Evolutionary conservation across 2,329 filamentous ascomycete species (phyloP).

Genomic region (Davidsoniella australis): DNA sequence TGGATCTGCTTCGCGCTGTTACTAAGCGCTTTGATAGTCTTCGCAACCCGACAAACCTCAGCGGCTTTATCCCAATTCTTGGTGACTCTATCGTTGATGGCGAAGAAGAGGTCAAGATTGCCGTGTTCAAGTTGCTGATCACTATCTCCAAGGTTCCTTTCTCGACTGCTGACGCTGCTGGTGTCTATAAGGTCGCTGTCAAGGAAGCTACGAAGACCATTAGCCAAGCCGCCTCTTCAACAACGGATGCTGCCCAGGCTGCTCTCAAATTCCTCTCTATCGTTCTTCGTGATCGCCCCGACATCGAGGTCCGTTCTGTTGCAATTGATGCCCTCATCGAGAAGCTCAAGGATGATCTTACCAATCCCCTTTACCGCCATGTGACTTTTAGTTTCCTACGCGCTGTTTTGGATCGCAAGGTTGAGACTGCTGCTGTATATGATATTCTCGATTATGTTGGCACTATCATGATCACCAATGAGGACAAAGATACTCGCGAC

Average conservation of each 20-base stretch:
- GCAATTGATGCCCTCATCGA: constrained; percentile 69
- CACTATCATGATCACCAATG: constrained; percentile 88
- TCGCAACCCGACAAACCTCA: constrained; percentile 60
- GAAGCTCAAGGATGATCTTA: constrained; percentile 72
- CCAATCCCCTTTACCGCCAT: constrained; percentile 81
- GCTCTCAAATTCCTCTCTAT: constrained; percentile 77
- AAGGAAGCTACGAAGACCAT: constrained; percentile 73
- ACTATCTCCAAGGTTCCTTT: constrained; percentile 75
- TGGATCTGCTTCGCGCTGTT: constrained; percentile 75
- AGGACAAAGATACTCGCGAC: constrained; percentile 74
- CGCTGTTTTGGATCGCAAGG: constrained; percentile 66
- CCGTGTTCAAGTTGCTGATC: constrained; percentile 69
- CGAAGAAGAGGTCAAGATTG: constrained; percentile 85
- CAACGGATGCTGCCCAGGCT: constrained; percentile 70
- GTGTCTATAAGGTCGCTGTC: constrained; percentile 58
- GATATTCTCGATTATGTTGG: constrained; percentile 81
- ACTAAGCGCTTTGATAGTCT: constrained; percentile 72
- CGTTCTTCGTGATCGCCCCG: constrained; percentile 64
- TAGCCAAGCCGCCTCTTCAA: constrained; percentile 58
- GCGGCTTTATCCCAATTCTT: constrained; percentile 74
- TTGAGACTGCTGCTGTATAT: constrained; percentile 77
- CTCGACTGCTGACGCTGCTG: constrained; percentile 45
- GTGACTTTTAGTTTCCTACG: constrained; percentile 90
- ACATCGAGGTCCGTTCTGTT: constrained; percentile 60
- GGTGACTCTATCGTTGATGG: constrained; percentile 71